Percentiles rank a stretch among this genome's conserved stretches.
Evolutionary conservation across 139 green algal species (phyloP).

Genomic region (Deuterostichococcus epilithicus): DNA sequence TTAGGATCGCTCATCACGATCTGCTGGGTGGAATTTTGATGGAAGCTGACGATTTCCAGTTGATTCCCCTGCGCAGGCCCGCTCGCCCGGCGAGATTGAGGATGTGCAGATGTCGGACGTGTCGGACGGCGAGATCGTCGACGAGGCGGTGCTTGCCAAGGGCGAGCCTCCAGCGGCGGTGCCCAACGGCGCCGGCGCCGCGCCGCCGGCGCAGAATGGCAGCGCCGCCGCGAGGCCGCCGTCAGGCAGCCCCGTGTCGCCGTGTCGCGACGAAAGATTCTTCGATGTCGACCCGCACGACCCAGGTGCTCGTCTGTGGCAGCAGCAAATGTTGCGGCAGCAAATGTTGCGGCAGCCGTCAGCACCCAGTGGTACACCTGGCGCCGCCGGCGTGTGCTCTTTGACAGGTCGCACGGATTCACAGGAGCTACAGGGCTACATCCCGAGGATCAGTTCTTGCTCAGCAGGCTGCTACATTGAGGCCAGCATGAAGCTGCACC

Average conservation of each 20-base stretch:
- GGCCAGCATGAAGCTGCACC: background rate
- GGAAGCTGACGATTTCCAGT: too few species aligned
- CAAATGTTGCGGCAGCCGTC: background rate
- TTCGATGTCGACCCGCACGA: background rate
- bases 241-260: background rate
- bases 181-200: background rate
- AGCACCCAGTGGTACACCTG: background rate
- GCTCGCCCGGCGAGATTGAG: background rate
- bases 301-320: background rate
- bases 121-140: background rate
- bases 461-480: background rate
- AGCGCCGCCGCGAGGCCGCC: too few species aligned
- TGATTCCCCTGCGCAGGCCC: background rate
- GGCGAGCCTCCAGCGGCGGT: too few species aligned
- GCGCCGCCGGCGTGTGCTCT: too few species aligned
- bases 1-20: too few species aligned
- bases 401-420: background rate
- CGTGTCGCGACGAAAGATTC: background rate
- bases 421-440: background rate
- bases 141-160: background rate
- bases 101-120: background rate
- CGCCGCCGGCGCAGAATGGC: too few species aligned
- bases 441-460: background rate
- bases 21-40: too few species aligned
- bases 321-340: background rate